Conservation (phyloP, 2,329 filamentous ascomycete species). For the Fusarium siculi region DNA sequence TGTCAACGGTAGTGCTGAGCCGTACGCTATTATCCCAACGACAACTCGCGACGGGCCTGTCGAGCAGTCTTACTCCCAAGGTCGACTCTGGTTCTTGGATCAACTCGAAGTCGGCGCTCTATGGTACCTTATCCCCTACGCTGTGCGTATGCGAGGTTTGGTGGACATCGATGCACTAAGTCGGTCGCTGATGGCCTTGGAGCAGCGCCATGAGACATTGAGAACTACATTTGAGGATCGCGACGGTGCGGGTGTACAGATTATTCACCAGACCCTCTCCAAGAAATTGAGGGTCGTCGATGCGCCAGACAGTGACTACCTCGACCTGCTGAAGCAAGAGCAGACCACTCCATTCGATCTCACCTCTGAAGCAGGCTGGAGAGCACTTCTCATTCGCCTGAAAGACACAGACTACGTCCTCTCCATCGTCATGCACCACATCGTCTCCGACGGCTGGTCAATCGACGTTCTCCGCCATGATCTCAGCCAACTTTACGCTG, state of each 20-base stretch:
- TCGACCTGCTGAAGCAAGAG: neutral
- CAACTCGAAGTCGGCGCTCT: neutral
- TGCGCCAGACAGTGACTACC: slow-evolving; percentile 56
- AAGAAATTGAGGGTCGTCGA: slow-evolving; percentile 61
- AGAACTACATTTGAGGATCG: neutral
- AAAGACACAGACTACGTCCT: slow-evolving; percentile 33
- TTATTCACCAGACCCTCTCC: neutral
- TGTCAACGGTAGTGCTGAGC: neutral
- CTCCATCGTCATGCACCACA: slow-evolving; percentile 46
- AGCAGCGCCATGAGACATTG: neutral
- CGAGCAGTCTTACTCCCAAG: slow-evolving; percentile 15
- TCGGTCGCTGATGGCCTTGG: neutral
- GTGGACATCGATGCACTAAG: neutral
- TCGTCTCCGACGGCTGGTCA: slow-evolving; percentile 46
- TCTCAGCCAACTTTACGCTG: slow-evolving; percentile 32
- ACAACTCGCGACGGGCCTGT: neutral
- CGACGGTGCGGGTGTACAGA: neutral
- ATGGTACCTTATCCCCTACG: slow-evolving; percentile 9
- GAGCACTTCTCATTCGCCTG: slow-evolving; percentile 15
- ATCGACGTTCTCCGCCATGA: slow-evolving; percentile 38
- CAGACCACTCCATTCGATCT: neutral
- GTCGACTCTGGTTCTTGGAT: slow-evolving; percentile 15
- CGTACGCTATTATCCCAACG: neutral
- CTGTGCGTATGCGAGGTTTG: neutral
- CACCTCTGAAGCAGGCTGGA: neutral